phyloP scores from a whole-genome alignment of 2,329 filamentous ascomycete species.

The Chaetothyriales sp. region DNA sequence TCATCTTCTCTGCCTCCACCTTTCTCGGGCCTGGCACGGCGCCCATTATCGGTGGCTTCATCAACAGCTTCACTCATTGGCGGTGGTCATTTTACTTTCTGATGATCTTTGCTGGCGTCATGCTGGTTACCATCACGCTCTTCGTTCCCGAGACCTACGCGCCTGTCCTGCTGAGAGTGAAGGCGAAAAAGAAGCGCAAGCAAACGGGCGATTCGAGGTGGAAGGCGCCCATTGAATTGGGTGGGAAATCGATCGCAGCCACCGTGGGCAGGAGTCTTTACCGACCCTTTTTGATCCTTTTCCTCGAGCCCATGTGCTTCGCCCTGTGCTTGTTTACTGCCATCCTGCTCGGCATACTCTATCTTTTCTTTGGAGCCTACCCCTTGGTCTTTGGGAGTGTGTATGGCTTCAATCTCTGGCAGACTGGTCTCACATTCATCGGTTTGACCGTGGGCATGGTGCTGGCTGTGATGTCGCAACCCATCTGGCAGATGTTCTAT shows the following conservation, averaged over 20 bases:
- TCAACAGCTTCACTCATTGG: conserved; percentile 57
- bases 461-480: conserved; percentile 30
- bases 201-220: conserved; percentile 58
- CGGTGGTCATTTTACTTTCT: conserved; percentile 65
- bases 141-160: conserved; percentile 72
- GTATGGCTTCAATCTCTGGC: conserved; percentile 24
- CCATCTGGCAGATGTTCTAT: conserved; percentile 33
- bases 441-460: conserved; percentile 35
- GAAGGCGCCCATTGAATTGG: conserved; percentile 55
- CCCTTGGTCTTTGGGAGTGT: conserved; percentile 27
- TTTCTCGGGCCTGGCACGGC: conserved; percentile 40
- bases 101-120: conserved; percentile 53
- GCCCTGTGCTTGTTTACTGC: conserved; percentile 27
- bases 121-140: conserved; percentile 46
- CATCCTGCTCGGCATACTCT: conserved; percentile 28
- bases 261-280: conserved; percentile 43
- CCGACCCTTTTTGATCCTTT: conserved; percentile 31
- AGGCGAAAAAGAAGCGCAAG: conserved; percentile 49
- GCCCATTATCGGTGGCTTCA: conserved; percentile 31
- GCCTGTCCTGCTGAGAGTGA: conserved; percentile 52
- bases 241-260: conserved; percentile 44
- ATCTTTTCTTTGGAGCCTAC: conserved; percentile 29
- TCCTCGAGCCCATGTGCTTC: conserved; percentile 29
- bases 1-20: conserved; percentile 51
- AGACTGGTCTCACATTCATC: conserved; percentile 29